Evolutionary conservation across 495 filamentous ascomycete species (phyloP).

Genomic region (Cryomyces minteri): DNA sequence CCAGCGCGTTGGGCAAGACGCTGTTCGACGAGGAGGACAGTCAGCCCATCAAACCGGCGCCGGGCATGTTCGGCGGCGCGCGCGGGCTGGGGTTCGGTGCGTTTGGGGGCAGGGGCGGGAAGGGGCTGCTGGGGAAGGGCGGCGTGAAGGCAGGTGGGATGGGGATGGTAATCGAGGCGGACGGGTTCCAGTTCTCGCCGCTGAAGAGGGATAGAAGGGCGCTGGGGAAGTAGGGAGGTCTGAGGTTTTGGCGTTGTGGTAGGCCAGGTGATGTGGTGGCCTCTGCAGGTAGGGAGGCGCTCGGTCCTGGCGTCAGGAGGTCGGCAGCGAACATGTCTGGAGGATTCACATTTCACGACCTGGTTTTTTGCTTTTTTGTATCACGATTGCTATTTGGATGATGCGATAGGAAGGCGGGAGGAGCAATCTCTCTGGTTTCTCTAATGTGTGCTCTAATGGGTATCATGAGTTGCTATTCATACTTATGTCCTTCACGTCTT

Average conservation of each 20-base stretch:
- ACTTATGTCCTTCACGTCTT: no score
- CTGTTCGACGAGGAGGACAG: slow-evolving; percentile 65
- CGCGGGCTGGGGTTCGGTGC: slow-evolving; percentile 7
- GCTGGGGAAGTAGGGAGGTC: background rate
- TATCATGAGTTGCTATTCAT: no score
- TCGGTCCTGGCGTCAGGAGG: no score
- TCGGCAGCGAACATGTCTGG: no score
- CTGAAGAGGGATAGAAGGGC: slow-evolving; percentile 57
- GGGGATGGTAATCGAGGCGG: slow-evolving; percentile 22
- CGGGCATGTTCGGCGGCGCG: slow-evolving; percentile 12
- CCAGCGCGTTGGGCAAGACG: slow-evolving; percentile 37
- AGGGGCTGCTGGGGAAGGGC: slow-evolving; percentile 10
- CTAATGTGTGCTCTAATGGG: no score
- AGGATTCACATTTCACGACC: no score
- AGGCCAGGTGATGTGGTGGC: no score
- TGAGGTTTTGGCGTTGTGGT: no score
- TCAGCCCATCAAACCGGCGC: slow-evolving; percentile 22
- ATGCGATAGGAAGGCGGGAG: no score
- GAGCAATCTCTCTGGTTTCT: no score
- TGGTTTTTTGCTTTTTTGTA: slow-evolving; percentile 1
- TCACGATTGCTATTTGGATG: no score
- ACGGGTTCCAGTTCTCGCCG: slow-evolving; percentile 46
- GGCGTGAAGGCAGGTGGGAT: slow-evolving; percentile 14
- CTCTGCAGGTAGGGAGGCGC: no score
- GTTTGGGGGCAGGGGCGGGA: slow-evolving; percentile 13